Base-by-base conservation (phyloP, 179 eudicot species). In the Drosera spatulata region DNA sequence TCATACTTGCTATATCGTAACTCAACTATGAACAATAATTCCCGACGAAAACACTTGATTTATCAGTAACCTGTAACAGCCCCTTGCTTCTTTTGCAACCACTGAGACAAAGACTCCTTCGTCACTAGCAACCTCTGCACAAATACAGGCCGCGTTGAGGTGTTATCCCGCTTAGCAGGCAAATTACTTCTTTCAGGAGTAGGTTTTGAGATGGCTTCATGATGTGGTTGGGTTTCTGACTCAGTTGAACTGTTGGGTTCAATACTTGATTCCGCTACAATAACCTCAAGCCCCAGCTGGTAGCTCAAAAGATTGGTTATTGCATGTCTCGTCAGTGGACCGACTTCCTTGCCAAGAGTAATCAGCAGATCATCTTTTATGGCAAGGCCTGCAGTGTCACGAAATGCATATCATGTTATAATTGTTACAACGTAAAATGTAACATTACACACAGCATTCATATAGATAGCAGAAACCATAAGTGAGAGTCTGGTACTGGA, bases 201-300 rank as follows among this genome's bases (percentile, higher is more conserved):
- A 53, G 44, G 57, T 45, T 53, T 61, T 4, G 61, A 58, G 41
- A 66, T 57, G 61, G 66, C 40, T 62, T 48, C 52, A 33, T 75
- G 42, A 57, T 41, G 43, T 15, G 51, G 6, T 42, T 70, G 56
- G 58, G 61, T 61, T 46, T 45, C 71, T 41, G 41, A 10, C 40
- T 70, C 49, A 40, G 52, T 14, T 46, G 60, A 61, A 45, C 44
- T 62, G 43, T 66, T 66, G n/a, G 57, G 41, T 47, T 57, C 61
- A 57, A 47, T 7, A 47, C 68, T 58, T 44, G 86, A 77, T 52
- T 73, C 73, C 22, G 41, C 71, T 1, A 75, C 39, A 49, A 78
- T 61, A 45, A 91, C 89, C 64, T 86, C 89, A 41, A 91, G 96
- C 51, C 90, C 80, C 42, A 91, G 68, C 58, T 88, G 89, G 59